phyloP scores from a whole-genome alignment of 2,329 filamentous ascomycete genomes.

The Fusarium luffae region DNA sequence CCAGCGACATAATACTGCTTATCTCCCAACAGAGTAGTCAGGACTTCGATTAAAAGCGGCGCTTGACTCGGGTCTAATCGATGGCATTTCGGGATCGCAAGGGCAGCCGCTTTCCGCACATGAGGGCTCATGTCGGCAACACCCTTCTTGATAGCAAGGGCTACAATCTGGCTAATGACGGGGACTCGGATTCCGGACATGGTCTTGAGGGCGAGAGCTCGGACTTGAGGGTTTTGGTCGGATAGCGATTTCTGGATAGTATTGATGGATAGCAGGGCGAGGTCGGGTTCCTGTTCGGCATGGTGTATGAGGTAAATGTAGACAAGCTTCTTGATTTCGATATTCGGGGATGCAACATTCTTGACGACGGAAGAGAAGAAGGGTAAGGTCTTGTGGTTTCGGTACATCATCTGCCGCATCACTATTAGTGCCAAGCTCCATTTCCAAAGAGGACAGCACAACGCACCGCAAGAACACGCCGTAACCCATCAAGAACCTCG shows the following conservation, averaged over 20 bases:
- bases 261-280: conserved; percentile 96
- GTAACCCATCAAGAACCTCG: conserved; percentile 91
- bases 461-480: conserved; percentile 85
- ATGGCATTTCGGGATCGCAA: conserved; percentile 97
- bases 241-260: conserved; percentile 98
- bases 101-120: conserved; percentile 90
- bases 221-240: conserved; percentile 88
- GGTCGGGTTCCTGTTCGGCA: conserved; percentile 94
- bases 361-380: conserved; percentile 99
- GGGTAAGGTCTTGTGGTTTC: conserved; percentile 84
- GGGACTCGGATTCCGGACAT: conserved; percentile 99
- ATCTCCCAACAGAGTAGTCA: conserved; percentile 83
- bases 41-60: conserved; percentile 85
- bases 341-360: conserved; percentile 92
- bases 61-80: conserved; percentile 86
- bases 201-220: conserved; percentile 90
- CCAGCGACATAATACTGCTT: conserved; percentile 97
- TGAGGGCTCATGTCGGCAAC: conserved; percentile 93
- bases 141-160: conserved; percentile 93
- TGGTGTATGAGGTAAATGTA: conserved; percentile 98
- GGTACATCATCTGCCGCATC: conserved; percentile 86
- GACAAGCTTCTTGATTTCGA: conserved; percentile 97
- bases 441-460: neutral
- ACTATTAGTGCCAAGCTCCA: conserved; percentile 10
- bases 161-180: conserved; percentile 97